Conservation (phyloP, 306 rosid species). For the Senna siamea region DNA sequence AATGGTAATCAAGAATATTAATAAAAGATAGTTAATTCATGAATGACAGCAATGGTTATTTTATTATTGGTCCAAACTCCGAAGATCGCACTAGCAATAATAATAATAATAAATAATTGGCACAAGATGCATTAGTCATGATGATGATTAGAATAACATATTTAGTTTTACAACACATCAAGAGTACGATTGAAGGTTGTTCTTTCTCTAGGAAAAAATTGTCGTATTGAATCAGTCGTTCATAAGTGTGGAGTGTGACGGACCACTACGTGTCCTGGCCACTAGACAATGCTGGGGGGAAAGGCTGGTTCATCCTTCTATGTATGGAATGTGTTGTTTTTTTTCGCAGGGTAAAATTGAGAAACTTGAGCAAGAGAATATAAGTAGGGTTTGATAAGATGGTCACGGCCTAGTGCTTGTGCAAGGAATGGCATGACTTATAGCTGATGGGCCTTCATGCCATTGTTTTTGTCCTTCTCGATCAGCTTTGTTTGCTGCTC, state of each 20-base stretch:
- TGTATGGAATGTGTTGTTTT: neutral
- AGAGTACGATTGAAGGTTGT: constrained; percentile 5
- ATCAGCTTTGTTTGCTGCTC: constrained; percentile 31
- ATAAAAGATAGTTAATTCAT: constrained; percentile 18
- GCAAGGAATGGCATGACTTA: constrained; percentile 41
- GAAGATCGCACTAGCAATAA: constrained; percentile 20
- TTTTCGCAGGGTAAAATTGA: neutral
- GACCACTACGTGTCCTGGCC: constrained; percentile 27
- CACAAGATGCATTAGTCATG: constrained; percentile 1
- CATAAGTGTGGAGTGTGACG: constrained; percentile 12
- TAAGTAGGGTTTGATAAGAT: constrained; percentile 40
- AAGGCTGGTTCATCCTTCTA: constrained; percentile 15
- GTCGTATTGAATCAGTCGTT: constrained; percentile 10
- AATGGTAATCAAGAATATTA: too few relatives aligned
- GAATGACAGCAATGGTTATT: constrained; percentile 30
- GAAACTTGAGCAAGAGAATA: constrained; percentile 1
- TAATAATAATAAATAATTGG: constrained; percentile 1
- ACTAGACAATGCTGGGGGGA: constrained; percentile 22
- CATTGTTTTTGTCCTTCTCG: neutral
- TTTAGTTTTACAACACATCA: neutral
- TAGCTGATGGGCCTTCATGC: constrained; percentile 38
- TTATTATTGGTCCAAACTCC: constrained; percentile 4
- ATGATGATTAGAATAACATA: too few relatives aligned
- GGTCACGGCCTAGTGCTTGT: constrained; percentile 43
- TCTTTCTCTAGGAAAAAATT: neutral